Base-by-base conservation (phyloP, 1,139 yeast species). In the Arxiozyma telluris region DNA sequence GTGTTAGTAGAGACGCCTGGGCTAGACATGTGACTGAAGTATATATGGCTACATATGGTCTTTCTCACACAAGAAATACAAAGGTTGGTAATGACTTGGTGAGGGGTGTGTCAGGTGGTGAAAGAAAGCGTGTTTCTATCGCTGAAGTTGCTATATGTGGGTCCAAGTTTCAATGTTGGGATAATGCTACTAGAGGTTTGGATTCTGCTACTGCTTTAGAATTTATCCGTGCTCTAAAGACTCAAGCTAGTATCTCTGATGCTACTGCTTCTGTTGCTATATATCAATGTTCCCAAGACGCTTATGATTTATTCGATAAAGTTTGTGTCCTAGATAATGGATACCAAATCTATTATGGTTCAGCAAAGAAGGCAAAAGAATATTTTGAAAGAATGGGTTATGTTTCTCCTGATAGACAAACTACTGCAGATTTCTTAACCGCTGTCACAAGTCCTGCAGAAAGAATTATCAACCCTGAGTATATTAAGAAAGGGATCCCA, bases 341-440 rank as follows among this genome's bases (percentile, higher is more conserved):
- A 53, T 78, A 83, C 62, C 94, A 87, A 70, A 83, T 88, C 54
- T 88, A 68, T 71, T 87, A 76, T 64, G 96, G 96, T 58, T 77
- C 79, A 44, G 76, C 82, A 18, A 67, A 69, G 18, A 66, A 72
- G 39, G 95, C 93, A 6, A 82, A 79, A 61, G 72, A 72, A 44
- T 85, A 75, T 68, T 85, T 85, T 67, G 66, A 72, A 54, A 75
- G 75, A 39, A 82, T 85, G 87, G 94, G 94, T 44, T 86, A 80
- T 68, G 76, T 76, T 17, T 85, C 89, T 64, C 85, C 88, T 44
- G 76, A 77, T 44, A 82, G 96, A 69, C 91, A 85, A 72, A 84
- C 95, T 15, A 84, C 93, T 56, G 88, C 91, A 18, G 96, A 88
- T 67, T 88, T 80, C 69, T 73, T 88, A 64, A 87, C 96, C 1